Conservation (phyloP, 495 filamentous ascomycete species). For the Xylaria scruposa region DNA sequence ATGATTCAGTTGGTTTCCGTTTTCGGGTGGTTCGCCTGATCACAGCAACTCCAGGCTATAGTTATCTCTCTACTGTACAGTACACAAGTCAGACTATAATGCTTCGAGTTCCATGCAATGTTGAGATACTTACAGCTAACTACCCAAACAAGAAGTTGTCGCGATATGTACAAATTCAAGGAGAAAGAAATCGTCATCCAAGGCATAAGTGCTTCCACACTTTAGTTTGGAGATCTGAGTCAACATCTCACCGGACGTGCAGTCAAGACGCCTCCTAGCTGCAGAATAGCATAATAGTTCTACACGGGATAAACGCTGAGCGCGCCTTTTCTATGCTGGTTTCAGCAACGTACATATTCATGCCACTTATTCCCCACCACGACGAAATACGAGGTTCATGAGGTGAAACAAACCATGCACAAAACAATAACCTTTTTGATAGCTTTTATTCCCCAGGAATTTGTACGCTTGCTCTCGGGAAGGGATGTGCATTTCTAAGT, state of each 20-base stretch:
- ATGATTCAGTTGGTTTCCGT: conserved; percentile 13
- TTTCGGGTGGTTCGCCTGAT: conserved; percentile 7
- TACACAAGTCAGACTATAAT: not conserved
- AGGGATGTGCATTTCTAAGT: not conserved
- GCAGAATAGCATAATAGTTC: not conserved
- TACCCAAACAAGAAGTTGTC: not conserved
- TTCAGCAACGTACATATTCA: conserved; percentile 7
- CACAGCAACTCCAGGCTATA: not conserved
- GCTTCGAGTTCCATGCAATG: not conserved
- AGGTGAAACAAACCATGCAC: not conserved
- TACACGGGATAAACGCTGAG: not conserved
- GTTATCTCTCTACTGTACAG: not conserved
- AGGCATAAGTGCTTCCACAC: not conserved
- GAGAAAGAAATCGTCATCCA: not conserved
- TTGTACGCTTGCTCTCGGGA: not conserved
- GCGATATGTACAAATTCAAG: not conserved
- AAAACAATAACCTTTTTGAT: not conserved
- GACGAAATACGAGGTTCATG: not conserved
- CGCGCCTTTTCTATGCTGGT: not conserved
- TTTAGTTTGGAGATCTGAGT: not conserved
- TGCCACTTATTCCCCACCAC: not conserved
- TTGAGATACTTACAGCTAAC: not conserved
- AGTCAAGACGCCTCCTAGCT: not conserved
- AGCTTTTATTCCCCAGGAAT: not conserved
- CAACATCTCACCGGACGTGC: not conserved